A percentile compares a stretch with the other conserved stretches of the same genome.
These are phyloP conservation scores for Gentiana macrophylla DNA, from an alignment of 257 asterid genomes.

Conservation along the genomic window DNA sequence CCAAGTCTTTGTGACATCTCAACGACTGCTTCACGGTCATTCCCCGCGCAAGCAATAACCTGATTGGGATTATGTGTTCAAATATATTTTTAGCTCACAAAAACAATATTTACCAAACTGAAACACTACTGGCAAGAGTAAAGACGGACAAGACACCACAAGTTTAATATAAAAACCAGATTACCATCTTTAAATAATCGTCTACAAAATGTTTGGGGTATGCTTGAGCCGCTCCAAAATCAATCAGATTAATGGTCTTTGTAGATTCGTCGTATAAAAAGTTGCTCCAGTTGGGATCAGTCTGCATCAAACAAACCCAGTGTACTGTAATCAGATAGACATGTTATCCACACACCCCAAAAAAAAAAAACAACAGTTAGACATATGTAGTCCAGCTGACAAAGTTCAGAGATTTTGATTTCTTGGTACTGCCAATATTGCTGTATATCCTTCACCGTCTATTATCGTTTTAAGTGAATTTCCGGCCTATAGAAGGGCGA, in stretches of 20 bases:
- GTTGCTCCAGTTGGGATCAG: conserved; percentile 99
- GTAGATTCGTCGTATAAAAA: conserved; percentile 55
- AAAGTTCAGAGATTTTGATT: no score
- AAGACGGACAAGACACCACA: not conserved
- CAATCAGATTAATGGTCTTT: conserved; percentile 72
- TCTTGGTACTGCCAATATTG: no score
- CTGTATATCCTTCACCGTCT: no score
- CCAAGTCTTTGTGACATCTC: conserved; percentile 93
- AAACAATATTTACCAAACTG: not conserved
- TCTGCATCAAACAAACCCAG: conserved; percentile 49
- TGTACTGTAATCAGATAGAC: conserved; percentile 3
- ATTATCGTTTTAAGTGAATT: no score
- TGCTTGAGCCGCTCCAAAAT: conserved; percentile 93
- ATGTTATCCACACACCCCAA: not conserved
- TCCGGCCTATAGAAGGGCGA: no score
- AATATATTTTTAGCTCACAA: not conserved
- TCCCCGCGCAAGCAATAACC: conserved; percentile 87
- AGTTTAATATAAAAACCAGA: conserved; percentile 3
- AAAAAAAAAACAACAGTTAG: no score
- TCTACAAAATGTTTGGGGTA: conserved; percentile 77
- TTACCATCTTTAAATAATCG: conserved; percentile 82
- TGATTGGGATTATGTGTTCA: conserved; percentile 10
- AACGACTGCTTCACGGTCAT: conserved; percentile 59
- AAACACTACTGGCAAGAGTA: not conserved
- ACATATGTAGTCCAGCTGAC: no score